Evolutionary conservation across 495 filamentous ascomycete genomes (phyloP).

Genomic region (Beverwykella pulmonaria): DNA sequence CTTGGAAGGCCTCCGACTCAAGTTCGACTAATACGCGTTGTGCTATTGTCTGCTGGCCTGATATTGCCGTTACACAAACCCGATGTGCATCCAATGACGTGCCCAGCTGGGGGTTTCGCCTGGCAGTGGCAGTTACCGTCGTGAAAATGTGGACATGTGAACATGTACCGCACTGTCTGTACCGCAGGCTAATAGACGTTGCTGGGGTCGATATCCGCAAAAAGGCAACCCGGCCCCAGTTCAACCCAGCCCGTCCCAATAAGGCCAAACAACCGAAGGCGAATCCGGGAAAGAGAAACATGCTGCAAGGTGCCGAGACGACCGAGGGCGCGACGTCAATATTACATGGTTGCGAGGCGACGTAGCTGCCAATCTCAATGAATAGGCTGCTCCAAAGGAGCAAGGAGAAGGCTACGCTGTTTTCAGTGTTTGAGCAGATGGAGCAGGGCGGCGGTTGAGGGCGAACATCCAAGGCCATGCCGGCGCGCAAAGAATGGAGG

Average conservation of each 20-base stretch:
- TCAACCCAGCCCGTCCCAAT: conserved; percentile 1
- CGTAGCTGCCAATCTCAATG: background rate
- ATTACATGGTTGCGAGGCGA: background rate
- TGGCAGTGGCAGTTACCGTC: background rate
- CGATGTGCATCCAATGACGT: background rate
- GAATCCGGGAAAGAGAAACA: conserved; percentile 30
- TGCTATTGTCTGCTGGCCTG: too few relatives aligned
- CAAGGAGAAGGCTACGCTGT: background rate
- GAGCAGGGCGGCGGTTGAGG: background rate
- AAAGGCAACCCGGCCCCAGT: background rate
- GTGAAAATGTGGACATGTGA: background rate
- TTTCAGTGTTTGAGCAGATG: background rate
- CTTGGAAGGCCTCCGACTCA: too few relatives aligned
- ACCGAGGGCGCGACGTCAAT: conserved; percentile 18
- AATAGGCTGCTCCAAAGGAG: background rate
- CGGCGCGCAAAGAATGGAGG: background rate
- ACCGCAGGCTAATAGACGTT: background rate
- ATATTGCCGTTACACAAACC: background rate
- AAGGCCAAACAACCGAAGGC: conserved; percentile 20
- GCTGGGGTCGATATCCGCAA: background rate
- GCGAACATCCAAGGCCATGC: conserved; percentile 10
- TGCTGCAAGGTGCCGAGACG: conserved; percentile 25
- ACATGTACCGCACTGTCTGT: background rate
- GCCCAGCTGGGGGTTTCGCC: background rate
- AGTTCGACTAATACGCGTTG: too few relatives aligned